phyloP scores from a whole-genome alignment of 768 basidiomycete species.

The Cubamyces sp. region DNA sequence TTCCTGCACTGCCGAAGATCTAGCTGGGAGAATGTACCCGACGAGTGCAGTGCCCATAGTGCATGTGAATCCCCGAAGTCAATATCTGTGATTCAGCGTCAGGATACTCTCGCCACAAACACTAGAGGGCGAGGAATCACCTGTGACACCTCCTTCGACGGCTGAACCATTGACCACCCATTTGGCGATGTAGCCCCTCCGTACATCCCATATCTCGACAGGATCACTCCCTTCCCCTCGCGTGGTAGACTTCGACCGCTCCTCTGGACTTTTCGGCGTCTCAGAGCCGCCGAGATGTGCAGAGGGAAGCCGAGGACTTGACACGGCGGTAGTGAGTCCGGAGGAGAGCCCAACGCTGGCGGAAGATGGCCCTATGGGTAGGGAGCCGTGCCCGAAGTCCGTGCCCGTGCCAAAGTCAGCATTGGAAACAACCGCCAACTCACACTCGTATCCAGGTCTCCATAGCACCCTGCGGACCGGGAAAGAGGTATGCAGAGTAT shows the following conservation, averaged over 20 bases:
- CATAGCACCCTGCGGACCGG: conserved; percentile 75
- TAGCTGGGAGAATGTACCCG: conserved; percentile 78
- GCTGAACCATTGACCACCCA: conserved; percentile 72
- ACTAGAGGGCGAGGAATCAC: conserved; percentile 42
- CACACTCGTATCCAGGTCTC: conserved; percentile 78
- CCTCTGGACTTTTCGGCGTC: conserved; percentile 12
- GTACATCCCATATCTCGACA: conserved; percentile 86
- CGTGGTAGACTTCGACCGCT: conserved; percentile 14
- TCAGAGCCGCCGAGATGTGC: conserved; percentile 17
- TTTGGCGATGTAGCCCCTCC: conserved; percentile 80
- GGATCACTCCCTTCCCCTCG: conserved; percentile 48
- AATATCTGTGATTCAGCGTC: conserved; percentile 49
- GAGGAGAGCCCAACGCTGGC: conserved; percentile 7
- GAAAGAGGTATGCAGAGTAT: conserved; percentile 74
- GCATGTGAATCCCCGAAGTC: conserved; percentile 72
- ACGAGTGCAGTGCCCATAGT: conserved; percentile 73
- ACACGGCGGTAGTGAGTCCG: conserved; percentile 18
- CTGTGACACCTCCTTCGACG: conserved; percentile 74
- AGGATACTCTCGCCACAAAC: not conserved
- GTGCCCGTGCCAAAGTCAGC: conserved; percentile 50
- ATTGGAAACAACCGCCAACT: conserved; percentile 74
- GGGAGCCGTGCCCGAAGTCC: conserved; percentile 21
- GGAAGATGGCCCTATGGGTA: conserved; percentile 8
- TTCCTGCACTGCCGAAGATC: conserved; percentile 68
- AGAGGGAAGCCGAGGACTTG: conserved; percentile 30